A percentile compares a stretch with the other conserved stretches of the same genome.
Evolutionary conservation across 2,329 filamentous ascomycete species (phyloP).

Genomic region (Penicillium sp.): DNA sequence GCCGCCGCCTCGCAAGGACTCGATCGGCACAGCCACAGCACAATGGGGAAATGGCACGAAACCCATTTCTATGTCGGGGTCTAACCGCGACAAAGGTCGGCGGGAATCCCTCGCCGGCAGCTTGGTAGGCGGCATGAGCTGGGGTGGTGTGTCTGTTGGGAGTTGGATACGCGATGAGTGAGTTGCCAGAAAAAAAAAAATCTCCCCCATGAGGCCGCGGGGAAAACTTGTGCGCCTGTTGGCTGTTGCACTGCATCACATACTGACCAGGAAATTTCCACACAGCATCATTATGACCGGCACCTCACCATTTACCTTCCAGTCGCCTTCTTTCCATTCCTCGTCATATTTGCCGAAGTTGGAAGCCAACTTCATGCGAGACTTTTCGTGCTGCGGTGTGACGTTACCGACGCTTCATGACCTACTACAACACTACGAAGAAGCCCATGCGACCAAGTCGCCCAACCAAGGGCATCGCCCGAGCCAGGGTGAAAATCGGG

Average conservation of each 20-base stretch:
- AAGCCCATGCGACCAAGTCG: constrained; percentile 79
- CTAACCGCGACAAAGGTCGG: constrained; percentile 55
- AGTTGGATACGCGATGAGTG: constrained; percentile 99
- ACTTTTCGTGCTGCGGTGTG: constrained; percentile 93
- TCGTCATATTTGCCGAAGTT: constrained; percentile 95
- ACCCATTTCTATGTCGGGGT: constrained; percentile 63
- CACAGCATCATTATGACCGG: constrained; percentile 89
- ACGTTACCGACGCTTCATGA: constrained; percentile 92
- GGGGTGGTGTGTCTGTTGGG: constrained; percentile 93
- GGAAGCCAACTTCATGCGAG: constrained; percentile 96
- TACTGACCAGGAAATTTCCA: constrained; percentile 30
- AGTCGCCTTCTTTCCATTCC: constrained; percentile 95
- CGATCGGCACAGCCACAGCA: constrained; percentile 53
- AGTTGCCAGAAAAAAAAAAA: constrained; percentile 50
- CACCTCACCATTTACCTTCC: constrained; percentile 87
- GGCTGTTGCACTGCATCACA: constrained; percentile 26
- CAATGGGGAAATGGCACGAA: constrained; percentile 63
- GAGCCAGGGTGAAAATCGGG: constrained; percentile 56
- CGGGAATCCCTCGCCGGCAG: constrained; percentile 66
- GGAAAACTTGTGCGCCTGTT: constrained; percentile 18
- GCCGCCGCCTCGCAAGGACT: constrained; percentile 57
- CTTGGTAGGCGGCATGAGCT: constrained; percentile 82
- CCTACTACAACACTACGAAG: constrained; percentile 94
- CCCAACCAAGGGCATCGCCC: constrained; percentile 54
- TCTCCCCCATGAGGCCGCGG: constrained; percentile 6